Conservation (phyloP, 208 protist genomes). For the Dictyostelium gargantuum region DNA sequence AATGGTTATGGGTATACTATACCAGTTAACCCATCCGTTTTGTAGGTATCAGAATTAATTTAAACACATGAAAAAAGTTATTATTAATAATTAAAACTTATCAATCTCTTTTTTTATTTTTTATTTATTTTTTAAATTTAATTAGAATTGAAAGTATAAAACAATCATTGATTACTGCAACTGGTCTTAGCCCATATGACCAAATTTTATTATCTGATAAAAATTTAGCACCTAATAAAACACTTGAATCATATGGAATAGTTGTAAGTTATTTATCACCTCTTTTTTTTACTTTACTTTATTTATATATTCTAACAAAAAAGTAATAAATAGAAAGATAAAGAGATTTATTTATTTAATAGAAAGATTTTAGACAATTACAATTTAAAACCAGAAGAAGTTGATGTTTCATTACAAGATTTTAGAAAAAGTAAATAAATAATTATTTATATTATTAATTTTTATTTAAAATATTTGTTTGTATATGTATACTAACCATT, state of each 20-base stretch:
- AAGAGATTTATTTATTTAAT: slow-evolving; percentile 43
- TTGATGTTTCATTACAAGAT: slow-evolving; percentile 8
- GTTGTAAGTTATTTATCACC: background rate
- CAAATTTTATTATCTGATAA: slow-evolving; percentile 35
- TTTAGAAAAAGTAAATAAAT: slow-evolving; percentile 8
- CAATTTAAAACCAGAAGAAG: background rate
- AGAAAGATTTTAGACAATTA: slow-evolving; percentile 7
- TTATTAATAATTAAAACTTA: background rate
- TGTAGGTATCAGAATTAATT: background rate
- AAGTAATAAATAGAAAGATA: slow-evolving; percentile 21
- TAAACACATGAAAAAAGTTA: background rate
- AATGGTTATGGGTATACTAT: slow-evolving; percentile 45
- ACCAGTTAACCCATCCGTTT: slow-evolving; percentile 13
- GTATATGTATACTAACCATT: no score
- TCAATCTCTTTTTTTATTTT: background rate
- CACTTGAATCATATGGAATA: slow-evolving; percentile 19
- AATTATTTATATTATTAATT: no score
- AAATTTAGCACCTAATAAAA: slow-evolving; percentile 13
- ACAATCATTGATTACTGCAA: background rate
- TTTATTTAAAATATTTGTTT: no score
- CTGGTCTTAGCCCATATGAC: background rate
- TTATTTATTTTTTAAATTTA: background rate
- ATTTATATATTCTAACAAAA: background rate
- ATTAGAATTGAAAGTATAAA: slow-evolving; percentile 20
- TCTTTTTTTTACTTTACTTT: background rate